These are phyloP conservation scores for Flammula alnicola DNA, from an alignment of 1,284 basidiomycete species.

Conservation along the genomic window DNA sequence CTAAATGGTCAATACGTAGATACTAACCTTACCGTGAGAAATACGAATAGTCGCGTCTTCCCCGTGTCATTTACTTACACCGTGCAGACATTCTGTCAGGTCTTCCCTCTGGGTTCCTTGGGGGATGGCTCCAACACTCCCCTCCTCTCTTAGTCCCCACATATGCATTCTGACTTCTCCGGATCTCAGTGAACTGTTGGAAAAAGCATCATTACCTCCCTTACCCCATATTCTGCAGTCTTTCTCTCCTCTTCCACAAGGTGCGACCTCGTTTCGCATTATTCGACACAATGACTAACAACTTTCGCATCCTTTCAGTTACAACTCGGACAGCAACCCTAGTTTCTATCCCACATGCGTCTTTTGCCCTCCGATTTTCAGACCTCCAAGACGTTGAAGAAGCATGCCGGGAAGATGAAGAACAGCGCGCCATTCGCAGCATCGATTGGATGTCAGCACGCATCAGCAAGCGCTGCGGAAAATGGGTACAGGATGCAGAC, in stretches of 20 bases:
- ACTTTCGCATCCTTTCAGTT: slow-evolving; percentile 48
- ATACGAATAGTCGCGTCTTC: too few species aligned
- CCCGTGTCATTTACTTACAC: too few species aligned
- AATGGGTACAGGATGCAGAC: slow-evolving; percentile 70
- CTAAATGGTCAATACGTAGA: slow-evolving; percentile 26
- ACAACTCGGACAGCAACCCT: slow-evolving; percentile 77
- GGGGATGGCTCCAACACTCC: slow-evolving; percentile 54
- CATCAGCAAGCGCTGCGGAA: slow-evolving; percentile 59
- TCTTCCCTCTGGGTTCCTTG: too few species aligned
- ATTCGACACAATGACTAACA: too few species aligned
- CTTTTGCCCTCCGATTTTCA: slow-evolving; percentile 78
- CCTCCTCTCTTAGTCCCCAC: slow-evolving; percentile 78
- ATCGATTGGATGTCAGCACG: slow-evolving; percentile 83
- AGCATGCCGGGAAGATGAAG: slow-evolving; percentile 76
- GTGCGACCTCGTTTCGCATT: slow-evolving; percentile 49
- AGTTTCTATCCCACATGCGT: slow-evolving; percentile 67
- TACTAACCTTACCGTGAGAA: slow-evolving; percentile 17
- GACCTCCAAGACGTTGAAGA: slow-evolving; percentile 69
- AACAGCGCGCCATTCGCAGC: slow-evolving; percentile 71
- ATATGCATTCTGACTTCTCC: slow-evolving; percentile 72
- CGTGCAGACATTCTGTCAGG: too few species aligned
- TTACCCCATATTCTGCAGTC: slow-evolving; percentile 76
- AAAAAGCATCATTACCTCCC: slow-evolving; percentile 61
- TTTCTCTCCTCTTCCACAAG: slow-evolving; percentile 82
- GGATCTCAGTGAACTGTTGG: slow-evolving; percentile 67